These are phyloP conservation scores for Plectosphaerella sp. DNA, from an alignment of 2,329 filamentous ascomycete genomes.

Conservation along the genomic window DNA sequence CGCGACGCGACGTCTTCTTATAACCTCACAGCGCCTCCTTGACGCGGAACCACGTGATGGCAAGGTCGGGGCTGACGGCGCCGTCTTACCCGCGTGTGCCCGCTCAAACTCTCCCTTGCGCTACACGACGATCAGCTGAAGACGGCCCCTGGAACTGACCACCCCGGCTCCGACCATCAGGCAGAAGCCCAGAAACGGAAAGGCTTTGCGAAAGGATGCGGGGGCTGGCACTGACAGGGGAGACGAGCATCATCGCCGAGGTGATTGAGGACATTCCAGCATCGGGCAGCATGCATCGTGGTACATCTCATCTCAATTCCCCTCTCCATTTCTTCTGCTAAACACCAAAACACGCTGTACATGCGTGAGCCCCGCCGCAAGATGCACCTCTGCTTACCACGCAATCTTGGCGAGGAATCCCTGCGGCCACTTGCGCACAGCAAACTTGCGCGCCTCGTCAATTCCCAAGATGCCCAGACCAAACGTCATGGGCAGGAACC, in stretches of 20 bases:
- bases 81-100: background rate
- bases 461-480: constrained; percentile 50
- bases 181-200: no score
- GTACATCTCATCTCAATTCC: background rate
- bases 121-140: no score
- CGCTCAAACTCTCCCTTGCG: no score
- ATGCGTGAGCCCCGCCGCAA: background rate
- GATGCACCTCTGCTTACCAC: constrained; percentile 30
- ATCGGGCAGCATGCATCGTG: background rate
- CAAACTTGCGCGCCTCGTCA: constrained; percentile 47
- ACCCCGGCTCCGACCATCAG: no score
- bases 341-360: background rate
- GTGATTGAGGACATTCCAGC: constrained; percentile 19
- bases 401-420: constrained; percentile 40
- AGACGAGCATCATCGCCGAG: background rate
- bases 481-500: constrained; percentile 72
- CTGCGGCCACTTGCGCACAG: constrained; percentile 40
- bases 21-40: background rate
- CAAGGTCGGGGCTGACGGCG: background rate
- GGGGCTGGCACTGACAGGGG: background rate
- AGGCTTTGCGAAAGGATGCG: background rate
- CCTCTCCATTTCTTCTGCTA: background rate
- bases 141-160: no score
- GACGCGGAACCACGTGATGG: background rate
- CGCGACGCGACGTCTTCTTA: background rate